Evolutionary conservation across 306 rosid species (phyloP), one percentile per base, ranked within the genome.

Genomic region (Sechiopsis laciniata): DNA sequence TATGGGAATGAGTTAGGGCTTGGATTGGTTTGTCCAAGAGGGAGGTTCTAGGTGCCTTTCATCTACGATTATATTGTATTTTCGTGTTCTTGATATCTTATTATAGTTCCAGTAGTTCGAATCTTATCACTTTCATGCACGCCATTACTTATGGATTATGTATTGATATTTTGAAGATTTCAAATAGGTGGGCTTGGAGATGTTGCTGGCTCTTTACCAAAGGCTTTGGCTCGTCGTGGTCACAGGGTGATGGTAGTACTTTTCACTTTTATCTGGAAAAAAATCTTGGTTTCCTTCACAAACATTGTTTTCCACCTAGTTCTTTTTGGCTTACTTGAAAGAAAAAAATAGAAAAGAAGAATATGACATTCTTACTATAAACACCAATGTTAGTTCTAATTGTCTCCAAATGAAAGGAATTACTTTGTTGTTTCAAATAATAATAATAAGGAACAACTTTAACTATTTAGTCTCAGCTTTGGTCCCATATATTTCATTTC

Each of bases 151-250:
- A 35, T 46, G 55, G 74, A 73, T 65, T 56, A 63, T 54, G 13
- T 62, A 72, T 67, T 84, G 82, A 82, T 68, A 29, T 63, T 57
- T 79, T 77, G 45, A 76, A 70, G 73, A 82, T 54, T 77, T 80
- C 72, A 79, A 46, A 72, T 78, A 95, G 99, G 99, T 83, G 99
- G 99, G 75, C 97, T 95, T 76, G 99, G 96, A 80, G 99, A 95
- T 80, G 99, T 95, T 53, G 96, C 96, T 58, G 99, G 99, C 63
- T 83, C 99, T 54, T 82, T 95, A 79, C 99, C 99, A 4, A 95
- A 89, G 87, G 96, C 97, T 79, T 88, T 95, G 87, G 99, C 97
- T 85, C 91, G 97, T 56, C 99, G 97, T 58, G 99, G 99, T 76
- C 99, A 94, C 45, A 84, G 99, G 79, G 99, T 95, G 75, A 95